These are phyloP conservation scores for Aspergillus fijiensis DNA, from an alignment of 2,329 filamentous ascomycete genomes.

Conservation along the genomic window DNA sequence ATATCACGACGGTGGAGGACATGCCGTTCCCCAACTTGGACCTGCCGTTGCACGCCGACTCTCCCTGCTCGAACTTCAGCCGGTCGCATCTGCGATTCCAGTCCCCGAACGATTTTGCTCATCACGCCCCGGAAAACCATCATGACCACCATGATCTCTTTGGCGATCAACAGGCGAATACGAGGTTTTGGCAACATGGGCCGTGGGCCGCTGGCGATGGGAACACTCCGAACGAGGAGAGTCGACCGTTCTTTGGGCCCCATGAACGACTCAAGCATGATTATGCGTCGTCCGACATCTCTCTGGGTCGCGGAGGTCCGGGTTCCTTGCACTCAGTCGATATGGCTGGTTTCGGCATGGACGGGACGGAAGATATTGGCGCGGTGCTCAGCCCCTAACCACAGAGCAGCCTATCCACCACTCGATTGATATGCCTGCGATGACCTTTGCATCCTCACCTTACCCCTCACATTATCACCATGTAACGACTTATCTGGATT, in stretches of 20 bases:
- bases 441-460: constrained; percentile 28
- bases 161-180: constrained; percentile 46
- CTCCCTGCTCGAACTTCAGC: constrained; percentile 44
- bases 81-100: constrained; percentile 44
- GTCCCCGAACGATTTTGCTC: constrained; percentile 43
- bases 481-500: constrained; percentile 43
- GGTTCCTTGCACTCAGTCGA: constrained; percentile 47
- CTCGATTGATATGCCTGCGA: constrained; percentile 25
- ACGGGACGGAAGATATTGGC: constrained; percentile 38
- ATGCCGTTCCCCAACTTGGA: constrained; percentile 39
- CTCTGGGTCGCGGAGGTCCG: constrained; percentile 43
- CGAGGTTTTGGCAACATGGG: constrained; percentile 46
- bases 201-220: constrained; percentile 45
- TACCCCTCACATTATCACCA: constrained; percentile 22
- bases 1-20: constrained; percentile 43
- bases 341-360: constrained; percentile 46
- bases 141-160: constrained; percentile 48
- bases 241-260: constrained; percentile 45
- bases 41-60: constrained; percentile 42
- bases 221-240: constrained; percentile 44
- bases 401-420: neutral
- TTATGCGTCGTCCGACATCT: constrained; percentile 47
- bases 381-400: constrained; percentile 40
- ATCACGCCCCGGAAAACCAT: constrained; percentile 35
- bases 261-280: constrained; percentile 45